Evolutionary conservation across 2,329 filamentous ascomycete genomes (phyloP), one percentile per base, ranked within the genome.

Genomic region (Taxawa tesnikishii): DNA sequence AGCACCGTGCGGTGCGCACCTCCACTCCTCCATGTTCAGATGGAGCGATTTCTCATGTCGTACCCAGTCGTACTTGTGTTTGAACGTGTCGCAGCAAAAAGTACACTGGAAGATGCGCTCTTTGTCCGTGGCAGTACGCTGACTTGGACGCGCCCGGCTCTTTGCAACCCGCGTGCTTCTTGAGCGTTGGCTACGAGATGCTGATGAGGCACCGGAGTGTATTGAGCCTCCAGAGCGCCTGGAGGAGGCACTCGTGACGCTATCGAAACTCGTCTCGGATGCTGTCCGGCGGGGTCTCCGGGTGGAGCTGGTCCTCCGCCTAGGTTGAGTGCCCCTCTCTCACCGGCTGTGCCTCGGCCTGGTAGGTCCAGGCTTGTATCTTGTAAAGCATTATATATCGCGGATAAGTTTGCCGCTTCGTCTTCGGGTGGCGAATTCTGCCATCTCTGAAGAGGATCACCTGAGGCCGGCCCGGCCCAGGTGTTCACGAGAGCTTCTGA

Each of bases 361-460:
- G 37, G 21, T 47, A 42, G 32, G 50, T 58, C 9, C 40, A 39
- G 2, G 47, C 58, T 25, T n/a, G n/a, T n/a, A n/a, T n/a, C n/a
- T n/a, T n/a, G n/a, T n/a, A 79, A 62, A 45, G 75, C 75, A 48
- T 72, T 63, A 29, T 67, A 67, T 59, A 80, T 79, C 60, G 71
- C 75, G 23, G 64, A 68, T 36, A 75, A 61, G 5, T 70, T 64
- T 39, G 75, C 75, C 45, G 75, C 70, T 67, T 79, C 75, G 63
- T 79, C 67, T 56, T 79, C 74, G 29, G 75, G 75, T 23, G 75
- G 75, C 42, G 73, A 78, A 50, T 75, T 63, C 49, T 78, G 70
- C 75, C 75, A 80, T 66, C 75, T 61, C 55, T 80, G 74, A 44
- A 80, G 59, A 2, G 33, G 33, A 14, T 35, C 17, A 54, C n/a